These are phyloP conservation scores for Mrakia gelida DNA, from an alignment of 768 basidiomycete genomes.

Conservation along the genomic window DNA sequence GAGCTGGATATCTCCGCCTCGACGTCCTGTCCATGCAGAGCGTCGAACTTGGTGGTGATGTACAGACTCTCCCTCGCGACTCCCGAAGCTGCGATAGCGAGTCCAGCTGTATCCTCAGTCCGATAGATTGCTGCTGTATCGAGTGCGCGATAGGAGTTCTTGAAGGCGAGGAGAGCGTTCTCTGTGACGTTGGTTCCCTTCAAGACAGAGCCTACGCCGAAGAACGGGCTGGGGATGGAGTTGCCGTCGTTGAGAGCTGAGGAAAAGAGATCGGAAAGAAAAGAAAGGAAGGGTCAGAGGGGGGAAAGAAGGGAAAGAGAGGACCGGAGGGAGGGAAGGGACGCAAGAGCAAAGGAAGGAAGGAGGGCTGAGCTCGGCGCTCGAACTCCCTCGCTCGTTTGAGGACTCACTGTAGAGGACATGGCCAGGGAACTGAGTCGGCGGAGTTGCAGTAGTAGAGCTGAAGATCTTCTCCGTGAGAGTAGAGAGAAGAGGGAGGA, in stretches of 20 bases:
- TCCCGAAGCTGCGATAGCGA: slow-evolving; percentile 31
- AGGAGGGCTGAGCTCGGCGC: not conserved
- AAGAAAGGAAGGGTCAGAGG: not conserved
- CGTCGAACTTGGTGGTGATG: slow-evolving; percentile 53
- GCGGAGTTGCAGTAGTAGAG: not conserved
- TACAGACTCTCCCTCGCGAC: slow-evolving; percentile 48
- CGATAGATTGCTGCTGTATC: slow-evolving; percentile 35
- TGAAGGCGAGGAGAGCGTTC: slow-evolving; percentile 3
- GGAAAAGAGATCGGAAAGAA: not conserved
- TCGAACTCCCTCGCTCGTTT: not conserved
- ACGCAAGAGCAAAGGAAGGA: not conserved
- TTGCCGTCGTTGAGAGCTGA: slow-evolving; percentile 28
- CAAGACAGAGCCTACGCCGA: slow-evolving; percentile 27
- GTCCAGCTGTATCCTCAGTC: slow-evolving; percentile 38
- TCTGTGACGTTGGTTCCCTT: slow-evolving; percentile 28
- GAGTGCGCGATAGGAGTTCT: slow-evolving; percentile 1
- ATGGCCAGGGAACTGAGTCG: slow-evolving; percentile 14
- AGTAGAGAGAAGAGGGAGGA: slow-evolving; percentile 5
- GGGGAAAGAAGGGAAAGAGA: not conserved
- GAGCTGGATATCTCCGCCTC: slow-evolving; percentile 54
- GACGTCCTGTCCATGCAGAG: slow-evolving; percentile 49
- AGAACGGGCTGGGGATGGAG: slow-evolving; percentile 21
- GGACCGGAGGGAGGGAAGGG: not conserved
- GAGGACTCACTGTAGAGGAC: not conserved
- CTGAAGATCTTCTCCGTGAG: not conserved